Evolutionary conservation across 176 grass and related monocot species (phyloP).

Genomic region (Oryza nivara): DNA sequence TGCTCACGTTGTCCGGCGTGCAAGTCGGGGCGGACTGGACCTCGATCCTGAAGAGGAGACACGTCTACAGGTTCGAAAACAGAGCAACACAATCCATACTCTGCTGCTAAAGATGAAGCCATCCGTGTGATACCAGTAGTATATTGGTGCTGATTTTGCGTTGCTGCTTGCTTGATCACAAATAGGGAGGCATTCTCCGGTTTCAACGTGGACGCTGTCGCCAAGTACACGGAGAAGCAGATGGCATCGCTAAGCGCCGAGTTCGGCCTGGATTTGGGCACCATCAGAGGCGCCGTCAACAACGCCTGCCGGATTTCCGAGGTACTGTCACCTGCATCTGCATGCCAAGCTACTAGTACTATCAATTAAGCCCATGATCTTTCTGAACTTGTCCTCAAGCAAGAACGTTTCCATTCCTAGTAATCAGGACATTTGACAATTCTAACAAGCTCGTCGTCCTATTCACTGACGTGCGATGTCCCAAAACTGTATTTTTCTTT

Average conservation of each 20-base stretch:
- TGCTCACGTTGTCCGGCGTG: slow-evolving; percentile 79
- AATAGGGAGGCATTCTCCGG: slow-evolving; percentile 84
- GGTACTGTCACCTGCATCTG: slow-evolving; percentile 47
- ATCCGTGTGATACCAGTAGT: background rate
- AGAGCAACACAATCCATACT: background rate
- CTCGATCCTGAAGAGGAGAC: slow-evolving; percentile 80
- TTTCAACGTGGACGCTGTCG: slow-evolving; percentile 72
- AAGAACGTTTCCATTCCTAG: background rate
- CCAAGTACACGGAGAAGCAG: slow-evolving; percentile 80
- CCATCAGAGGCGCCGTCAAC: slow-evolving; percentile 73
- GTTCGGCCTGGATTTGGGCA: slow-evolving; percentile 69
- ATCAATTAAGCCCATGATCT: background rate
- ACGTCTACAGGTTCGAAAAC: slow-evolving; percentile 68
- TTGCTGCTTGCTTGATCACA: slow-evolving; percentile 1
- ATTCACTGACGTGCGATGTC: background rate
- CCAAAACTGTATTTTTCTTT: background rate
- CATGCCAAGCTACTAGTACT: background rate
- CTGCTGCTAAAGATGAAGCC: background rate
- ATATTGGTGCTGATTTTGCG: slow-evolving; percentile 32
- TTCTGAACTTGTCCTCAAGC: background rate
- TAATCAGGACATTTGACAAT: background rate
- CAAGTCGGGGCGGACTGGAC: slow-evolving; percentile 95
- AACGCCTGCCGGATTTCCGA: slow-evolving; percentile 82
- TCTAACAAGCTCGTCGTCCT: background rate
- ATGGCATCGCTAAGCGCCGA: slow-evolving; percentile 69